Evolutionary conservation across 345 rosid genomes (phyloP).

Genomic region (Gossypium ekmanianum): DNA sequence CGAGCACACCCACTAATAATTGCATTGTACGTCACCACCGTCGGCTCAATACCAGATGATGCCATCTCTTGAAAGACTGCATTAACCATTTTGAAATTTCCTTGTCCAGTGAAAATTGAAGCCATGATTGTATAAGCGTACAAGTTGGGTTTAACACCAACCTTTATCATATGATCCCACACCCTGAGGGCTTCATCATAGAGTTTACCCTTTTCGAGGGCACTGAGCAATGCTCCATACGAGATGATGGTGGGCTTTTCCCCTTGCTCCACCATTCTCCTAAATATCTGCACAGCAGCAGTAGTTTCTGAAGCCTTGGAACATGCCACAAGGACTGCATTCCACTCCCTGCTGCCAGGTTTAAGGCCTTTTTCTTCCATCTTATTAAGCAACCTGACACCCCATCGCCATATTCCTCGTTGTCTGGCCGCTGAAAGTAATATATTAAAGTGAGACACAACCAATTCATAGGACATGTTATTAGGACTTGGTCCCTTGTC

Average conservation of each 20-base stretch:
- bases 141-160: constrained; percentile 64
- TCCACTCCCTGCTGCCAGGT: constrained; percentile 77
- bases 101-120: constrained; percentile 63
- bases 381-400: constrained; percentile 65
- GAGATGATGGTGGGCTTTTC: constrained; percentile 85
- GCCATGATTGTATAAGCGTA: constrained; percentile 85
- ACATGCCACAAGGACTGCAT: constrained; percentile 86
- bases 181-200: constrained; percentile 77
- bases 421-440: constrained; percentile 69
- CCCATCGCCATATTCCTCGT: constrained; percentile 93
- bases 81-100: constrained; percentile 60
- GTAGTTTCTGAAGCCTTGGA: constrained; percentile 80
- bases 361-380: constrained; percentile 88
- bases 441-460: constrained; percentile 69
- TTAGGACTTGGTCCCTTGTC: constrained; percentile 85
- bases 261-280: constrained; percentile 80
- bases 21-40: constrained; percentile 88
- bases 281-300: constrained; percentile 76
- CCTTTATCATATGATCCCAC: constrained; percentile 91
- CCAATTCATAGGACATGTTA: constrained; percentile 62
- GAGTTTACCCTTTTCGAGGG: constrained; percentile 82
- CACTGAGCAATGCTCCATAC: constrained; percentile 80
- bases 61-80: constrained; percentile 64
- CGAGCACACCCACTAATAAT: constrained; percentile 65
- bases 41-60: constrained; percentile 56